Conservation (phyloP, 2,329 filamentous ascomycete genomes). For the Sphaerostilbella broomeana region DNA sequence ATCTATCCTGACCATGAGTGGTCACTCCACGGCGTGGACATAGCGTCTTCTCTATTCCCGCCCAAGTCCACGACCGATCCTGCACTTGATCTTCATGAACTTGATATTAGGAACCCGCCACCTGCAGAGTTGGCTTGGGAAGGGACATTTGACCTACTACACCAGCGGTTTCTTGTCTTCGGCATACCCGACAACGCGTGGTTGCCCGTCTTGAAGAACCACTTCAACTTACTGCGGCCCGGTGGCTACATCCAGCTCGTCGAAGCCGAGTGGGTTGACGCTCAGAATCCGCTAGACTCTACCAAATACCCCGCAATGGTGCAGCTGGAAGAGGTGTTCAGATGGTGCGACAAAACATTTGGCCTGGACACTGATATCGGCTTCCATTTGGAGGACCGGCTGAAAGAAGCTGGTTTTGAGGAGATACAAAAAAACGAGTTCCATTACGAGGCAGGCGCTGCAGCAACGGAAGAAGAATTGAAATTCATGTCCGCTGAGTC, state of each 20-base stretch:
- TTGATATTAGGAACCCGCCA: neutral
- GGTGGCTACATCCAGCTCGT: conserved; percentile 1
- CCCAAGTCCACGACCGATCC: neutral
- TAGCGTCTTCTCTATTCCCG: neutral
- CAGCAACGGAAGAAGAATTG: neutral
- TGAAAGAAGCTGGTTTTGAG: neutral
- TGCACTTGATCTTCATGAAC: neutral
- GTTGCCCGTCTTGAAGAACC: neutral
- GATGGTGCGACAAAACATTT: neutral
- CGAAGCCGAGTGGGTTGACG: neutral
- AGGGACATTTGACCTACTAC: neutral
- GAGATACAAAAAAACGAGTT: neutral
- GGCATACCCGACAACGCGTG: neutral
- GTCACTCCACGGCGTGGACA: neutral
- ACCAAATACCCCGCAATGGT: neutral
- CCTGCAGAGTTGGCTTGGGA: neutral
- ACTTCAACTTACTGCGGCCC: neutral
- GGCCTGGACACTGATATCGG: neutral
- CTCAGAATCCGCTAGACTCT: neutral
- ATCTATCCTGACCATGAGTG: neutral
- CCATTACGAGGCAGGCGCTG: neutral
- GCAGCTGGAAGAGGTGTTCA: neutral
- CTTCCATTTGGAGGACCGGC: neutral
- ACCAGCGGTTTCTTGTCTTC: neutral
- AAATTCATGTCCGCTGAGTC: neutral